Base-by-base conservation (phyloP, 2,329 filamentous ascomycete genomes). In the Fusarium sublunatum region DNA sequence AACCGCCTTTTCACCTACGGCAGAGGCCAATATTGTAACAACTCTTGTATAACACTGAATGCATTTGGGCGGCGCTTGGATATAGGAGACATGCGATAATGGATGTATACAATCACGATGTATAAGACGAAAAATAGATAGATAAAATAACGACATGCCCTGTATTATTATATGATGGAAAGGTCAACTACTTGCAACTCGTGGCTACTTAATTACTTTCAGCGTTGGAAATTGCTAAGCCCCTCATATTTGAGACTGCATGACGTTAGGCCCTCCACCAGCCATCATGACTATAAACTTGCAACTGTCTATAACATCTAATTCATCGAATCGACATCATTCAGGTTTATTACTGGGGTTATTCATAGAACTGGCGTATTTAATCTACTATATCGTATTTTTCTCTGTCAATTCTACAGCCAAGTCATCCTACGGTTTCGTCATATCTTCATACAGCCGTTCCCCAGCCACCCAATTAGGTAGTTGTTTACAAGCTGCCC, bases 401-500 rank as follows among this genome's bases (percentile, higher is more conserved):
- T 24, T n/a, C 6, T 19, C 58, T 24, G 28, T 28, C 26, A 49
- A 49, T 45, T 22, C 19, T 15, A 19, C 13, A 22, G 48, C n/a
- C 38, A n/a, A 29, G 25, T 44, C 52, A 38, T 49, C 22, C 28
- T 47, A 47, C 47, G 44, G 58, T 38, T 39, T 32, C 35, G 42
- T 59, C 55, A 47, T 54, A 45, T 51, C 46, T 41, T 58, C 35
- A 32, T 43, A 41, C 12, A 42, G 31, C 58, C 42, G 53, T 47
- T 56, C 46, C 65, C 70, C 70, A 72, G 70, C 70, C 70, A 72
- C 70, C 67, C 52, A 60, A 51, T 71, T 34, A 34, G 6, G 13
- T 69, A 34, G 6, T 34, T 69, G 58, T 70, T 69, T 68, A 67
- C 56, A 60, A 51, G 42, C 47, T 41, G 44, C 55, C 42, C 39